Evolutionary conservation across 495 filamentous ascomycete species (phyloP).

Genomic region (Tetracladium marchalianum): DNA sequence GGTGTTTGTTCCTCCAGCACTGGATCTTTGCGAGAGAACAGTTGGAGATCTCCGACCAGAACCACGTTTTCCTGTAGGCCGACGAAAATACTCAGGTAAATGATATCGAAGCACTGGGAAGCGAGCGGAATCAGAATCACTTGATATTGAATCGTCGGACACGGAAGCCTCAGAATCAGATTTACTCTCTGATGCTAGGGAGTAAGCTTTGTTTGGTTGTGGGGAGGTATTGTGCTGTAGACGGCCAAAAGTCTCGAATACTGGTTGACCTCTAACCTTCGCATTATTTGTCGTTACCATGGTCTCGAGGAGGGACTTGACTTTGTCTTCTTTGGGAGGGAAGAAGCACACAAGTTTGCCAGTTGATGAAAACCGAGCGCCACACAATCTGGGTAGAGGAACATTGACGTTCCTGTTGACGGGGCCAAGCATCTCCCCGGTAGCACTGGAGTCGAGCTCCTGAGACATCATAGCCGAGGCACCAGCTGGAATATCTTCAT

Average conservation of each 20-base stretch:
- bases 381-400: conserved; percentile 64
- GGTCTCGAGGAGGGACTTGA: conserved; percentile 51
- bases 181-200: conserved; percentile 29
- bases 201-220: conserved; percentile 30
- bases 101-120: conserved; percentile 12
- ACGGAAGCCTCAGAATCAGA: conserved; percentile 48
- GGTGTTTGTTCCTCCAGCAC: conserved; percentile 28
- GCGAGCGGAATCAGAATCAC: conserved; percentile 49
- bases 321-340: conserved; percentile 67
- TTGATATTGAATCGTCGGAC: conserved; percentile 56
- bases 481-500: conserved; percentile 45
- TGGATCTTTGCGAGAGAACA: conserved; percentile 37
- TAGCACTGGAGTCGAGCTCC: conserved; percentile 38
- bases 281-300: conserved; percentile 51
- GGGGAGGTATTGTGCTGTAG: conserved; percentile 42
- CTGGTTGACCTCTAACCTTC: conserved; percentile 51
- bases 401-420: conserved; percentile 66
- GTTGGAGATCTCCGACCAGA: conserved; percentile 16
- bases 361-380: conserved; percentile 66
- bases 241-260: conserved; percentile 86
- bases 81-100: conserved; percentile 16
- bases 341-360: conserved; percentile 83
- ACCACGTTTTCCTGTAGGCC: conserved; percentile 1
- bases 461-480: conserved; percentile 46
- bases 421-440: conserved; percentile 39